Conservation (phyloP, 805 yeast genomes). For the Teunomyces kruisii region DNA sequence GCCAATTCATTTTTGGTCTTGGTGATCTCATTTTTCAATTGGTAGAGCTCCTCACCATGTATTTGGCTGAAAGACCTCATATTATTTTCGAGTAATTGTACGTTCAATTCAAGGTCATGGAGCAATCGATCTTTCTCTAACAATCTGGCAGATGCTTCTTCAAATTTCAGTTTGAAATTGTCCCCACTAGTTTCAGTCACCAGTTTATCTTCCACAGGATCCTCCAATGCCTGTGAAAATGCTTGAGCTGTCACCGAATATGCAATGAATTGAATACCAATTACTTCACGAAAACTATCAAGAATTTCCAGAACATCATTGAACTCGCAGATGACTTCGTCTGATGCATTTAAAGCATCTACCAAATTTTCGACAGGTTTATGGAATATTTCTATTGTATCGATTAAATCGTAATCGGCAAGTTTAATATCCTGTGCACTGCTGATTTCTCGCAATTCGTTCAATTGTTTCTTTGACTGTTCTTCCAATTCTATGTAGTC, state of each 20-base stretch:
- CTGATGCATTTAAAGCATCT: background rate
- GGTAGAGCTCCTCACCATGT: constrained; percentile 23
- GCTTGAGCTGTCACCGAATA: background rate
- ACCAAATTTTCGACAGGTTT: background rate
- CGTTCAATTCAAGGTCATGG: constrained; percentile 46
- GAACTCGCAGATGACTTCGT: background rate
- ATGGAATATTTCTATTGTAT: background rate
- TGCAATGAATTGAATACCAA: background rate
- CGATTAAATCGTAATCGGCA: background rate
- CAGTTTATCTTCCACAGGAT: background rate
- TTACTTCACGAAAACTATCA: background rate
- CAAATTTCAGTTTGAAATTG: background rate
- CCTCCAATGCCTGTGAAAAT: background rate
- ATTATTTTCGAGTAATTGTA: constrained; percentile 45
- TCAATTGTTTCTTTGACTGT: background rate
- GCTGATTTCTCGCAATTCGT: background rate
- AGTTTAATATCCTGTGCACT: background rate
- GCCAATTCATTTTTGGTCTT: background rate
- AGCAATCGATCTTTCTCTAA: constrained; percentile 27
- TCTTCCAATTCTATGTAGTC: background rate
- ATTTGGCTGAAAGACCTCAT: constrained; percentile 31
- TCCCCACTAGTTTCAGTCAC: background rate
- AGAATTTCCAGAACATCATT: background rate
- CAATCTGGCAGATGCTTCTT: constrained; percentile 4
- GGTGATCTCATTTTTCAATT: constrained; percentile 14